phyloP scores from a whole-genome alignment of 305 asterid species.

The Plantago lanceolata region DNA sequence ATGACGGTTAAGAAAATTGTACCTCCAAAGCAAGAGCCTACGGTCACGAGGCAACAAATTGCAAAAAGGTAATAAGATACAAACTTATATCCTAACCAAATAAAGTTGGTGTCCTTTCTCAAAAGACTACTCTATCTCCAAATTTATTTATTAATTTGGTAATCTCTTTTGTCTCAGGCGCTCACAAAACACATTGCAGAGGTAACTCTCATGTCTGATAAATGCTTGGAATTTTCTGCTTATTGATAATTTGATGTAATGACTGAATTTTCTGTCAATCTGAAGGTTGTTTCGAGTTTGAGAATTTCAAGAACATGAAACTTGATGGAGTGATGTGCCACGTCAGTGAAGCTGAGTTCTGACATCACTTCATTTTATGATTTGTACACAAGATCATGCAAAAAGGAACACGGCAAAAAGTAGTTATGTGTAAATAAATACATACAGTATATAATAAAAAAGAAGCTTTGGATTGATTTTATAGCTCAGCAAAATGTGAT shows the following conservation, averaged over 20 bases:
- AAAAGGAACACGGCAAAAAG: not conserved
- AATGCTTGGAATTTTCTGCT: not conserved
- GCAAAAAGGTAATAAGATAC: slow-evolving; percentile 39
- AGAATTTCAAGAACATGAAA: slow-evolving; percentile 19
- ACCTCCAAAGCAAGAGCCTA: slow-evolving; percentile 42
- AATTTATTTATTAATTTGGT: not conserved
- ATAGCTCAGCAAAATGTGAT: not conserved
- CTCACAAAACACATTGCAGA: slow-evolving; percentile 48
- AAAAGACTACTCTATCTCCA: not conserved
- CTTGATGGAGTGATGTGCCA: not conserved
- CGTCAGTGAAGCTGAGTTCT: not conserved
- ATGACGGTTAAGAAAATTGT: slow-evolving; percentile 42
- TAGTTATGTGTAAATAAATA: not conserved
- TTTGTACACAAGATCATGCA: not conserved
- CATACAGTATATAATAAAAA: not conserved
- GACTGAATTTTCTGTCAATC: slow-evolving; percentile 12
- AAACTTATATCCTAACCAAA: not conserved
- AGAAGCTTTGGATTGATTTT: not conserved
- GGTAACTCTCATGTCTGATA: slow-evolving; percentile 31
- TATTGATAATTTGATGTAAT: not conserved
- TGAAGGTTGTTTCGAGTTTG: slow-evolving; percentile 69
- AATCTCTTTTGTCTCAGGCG: slow-evolving; percentile 41
- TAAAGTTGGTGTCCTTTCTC: not conserved
- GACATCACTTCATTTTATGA: not conserved
- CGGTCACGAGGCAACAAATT: slow-evolving; percentile 43